phyloP scores from a whole-genome alignment of 2,329 filamentous ascomycete species.

The Bipolaris sorokiniana region DNA sequence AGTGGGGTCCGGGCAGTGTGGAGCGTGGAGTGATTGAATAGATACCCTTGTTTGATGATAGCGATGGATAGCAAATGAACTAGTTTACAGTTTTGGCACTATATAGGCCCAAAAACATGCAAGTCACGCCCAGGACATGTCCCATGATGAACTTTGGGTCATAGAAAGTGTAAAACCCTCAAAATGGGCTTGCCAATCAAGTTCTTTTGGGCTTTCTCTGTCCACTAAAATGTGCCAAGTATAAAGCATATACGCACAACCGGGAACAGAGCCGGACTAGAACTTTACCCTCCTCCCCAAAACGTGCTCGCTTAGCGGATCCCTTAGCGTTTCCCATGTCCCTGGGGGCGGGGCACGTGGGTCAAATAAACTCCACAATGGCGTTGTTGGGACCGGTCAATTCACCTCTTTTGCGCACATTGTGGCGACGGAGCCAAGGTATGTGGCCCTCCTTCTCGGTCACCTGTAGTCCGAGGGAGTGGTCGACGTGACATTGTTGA shows the following conservation, averaged over 20 bases:
- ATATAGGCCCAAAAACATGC: neutral
- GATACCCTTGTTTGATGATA: conserved; percentile 12
- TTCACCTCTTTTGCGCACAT: conserved; percentile 7
- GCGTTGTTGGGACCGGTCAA: conserved; percentile 1
- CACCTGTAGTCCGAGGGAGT: neutral
- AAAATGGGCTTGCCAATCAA: neutral
- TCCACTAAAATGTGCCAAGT: neutral
- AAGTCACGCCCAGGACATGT: neutral
- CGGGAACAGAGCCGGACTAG: neutral
- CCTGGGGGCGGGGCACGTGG: neutral
- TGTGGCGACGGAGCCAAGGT: conserved; percentile 8
- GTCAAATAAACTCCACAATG: neutral
- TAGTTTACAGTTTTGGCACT: neutral
- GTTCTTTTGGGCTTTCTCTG: neutral
- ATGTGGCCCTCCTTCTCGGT: neutral
- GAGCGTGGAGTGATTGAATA: conserved; percentile 1
- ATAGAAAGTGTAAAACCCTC: neutral
- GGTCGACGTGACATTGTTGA: neutral
- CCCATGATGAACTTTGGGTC: neutral
- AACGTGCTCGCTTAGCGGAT: neutral
- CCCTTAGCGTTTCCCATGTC: neutral
- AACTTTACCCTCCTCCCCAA: neutral
- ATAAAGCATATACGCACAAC: neutral
- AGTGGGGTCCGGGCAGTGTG: neutral
- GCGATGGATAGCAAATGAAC: conserved; percentile 4